Evolutionary conservation across 495 filamentous ascomycete genomes (phyloP), one percentile per base, ranked within the genome.

Genomic region (Trichoderma asperelloides): DNA sequence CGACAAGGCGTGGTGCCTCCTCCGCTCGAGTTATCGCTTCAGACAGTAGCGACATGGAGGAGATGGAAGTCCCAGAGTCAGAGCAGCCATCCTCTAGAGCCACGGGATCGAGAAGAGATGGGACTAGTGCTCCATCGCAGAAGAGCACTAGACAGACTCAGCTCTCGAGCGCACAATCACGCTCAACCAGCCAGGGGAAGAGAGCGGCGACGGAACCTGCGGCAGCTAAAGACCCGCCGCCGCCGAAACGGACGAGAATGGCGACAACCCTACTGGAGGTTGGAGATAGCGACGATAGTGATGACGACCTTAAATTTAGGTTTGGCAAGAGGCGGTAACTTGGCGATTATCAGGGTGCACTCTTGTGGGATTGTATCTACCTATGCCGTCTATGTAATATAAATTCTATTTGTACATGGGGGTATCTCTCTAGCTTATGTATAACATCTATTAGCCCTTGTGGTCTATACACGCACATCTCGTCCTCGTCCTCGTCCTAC

Each of bases 291-390:
- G 81, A 79, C 21, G 82, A 82, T 65, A 81, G 78, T 68, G 82
- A 83, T 39, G 83, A 85, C 73, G 84, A 80, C 68, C 70, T 85
- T 64, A 80, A 79, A 70, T 85, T 85, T 70, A 75, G 77, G 60
- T 84, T 84, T 73, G 75, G 77, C 1, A 74, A 72, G 67, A 55
- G 74, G 51, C 70, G 67, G 27, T 74, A 66, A 63, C 43, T 55
- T 55, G 49, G 6, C 5, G 13, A 45, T 7, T 12, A 55, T 2
- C n/a, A 23, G 7, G 49, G 8, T 9, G n/a, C 25, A n/a, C 49
- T 55, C 49, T 18, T 15, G 12, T 12, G 1, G 18, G 13, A 15
- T 45, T 45, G 41, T 45, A 45, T 18, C n/a, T 45, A 45, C 11
- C n/a, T 47, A 47, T n/a, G 43, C 43, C 43, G 18, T 47, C 43